Conservation (phyloP, 495 filamentous ascomycete species). For the Aspergillus taichungensis region DNA sequence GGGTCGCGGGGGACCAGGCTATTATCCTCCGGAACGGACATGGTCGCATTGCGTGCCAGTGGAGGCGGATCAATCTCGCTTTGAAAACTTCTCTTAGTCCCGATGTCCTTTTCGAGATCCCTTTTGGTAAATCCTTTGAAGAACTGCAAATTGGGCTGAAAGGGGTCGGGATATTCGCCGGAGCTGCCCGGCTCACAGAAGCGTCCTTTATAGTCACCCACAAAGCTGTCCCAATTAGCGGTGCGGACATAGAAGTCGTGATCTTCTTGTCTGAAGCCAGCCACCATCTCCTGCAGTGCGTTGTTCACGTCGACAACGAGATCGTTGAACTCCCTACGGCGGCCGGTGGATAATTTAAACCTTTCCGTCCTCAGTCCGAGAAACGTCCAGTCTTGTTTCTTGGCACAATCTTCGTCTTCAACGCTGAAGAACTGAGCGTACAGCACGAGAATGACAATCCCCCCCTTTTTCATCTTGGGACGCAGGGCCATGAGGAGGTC, state of each 20-base stretch:
- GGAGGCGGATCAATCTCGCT: neutral
- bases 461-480: constrained; percentile 13
- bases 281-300: constrained; percentile 7
- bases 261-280: neutral
- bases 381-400: constrained; percentile 12
- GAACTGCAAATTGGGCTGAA: constrained; percentile 13
- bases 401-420: constrained; percentile 9
- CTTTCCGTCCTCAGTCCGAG: neutral
- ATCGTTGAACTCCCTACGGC: constrained; percentile 16
- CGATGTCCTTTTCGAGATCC: neutral
- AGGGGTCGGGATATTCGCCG: constrained; percentile 14
- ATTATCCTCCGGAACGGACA: neutral
- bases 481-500: constrained; percentile 9
- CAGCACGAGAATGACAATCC: constrained; percentile 13
- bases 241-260: constrained; percentile 7
- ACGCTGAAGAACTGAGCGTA: constrained; percentile 24
- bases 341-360: constrained; percentile 8
- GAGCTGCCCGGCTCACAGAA: constrained; percentile 13
- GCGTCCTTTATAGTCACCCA: constrained; percentile 10
- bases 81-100: neutral
- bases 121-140: constrained; percentile 13
- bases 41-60: neutral
- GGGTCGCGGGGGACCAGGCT: neutral
- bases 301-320: constrained; percentile 17
- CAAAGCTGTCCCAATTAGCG: constrained; percentile 18